Conservation (phyloP, 352 stramenopile genomes). For the Discostella stelligera region DNA sequence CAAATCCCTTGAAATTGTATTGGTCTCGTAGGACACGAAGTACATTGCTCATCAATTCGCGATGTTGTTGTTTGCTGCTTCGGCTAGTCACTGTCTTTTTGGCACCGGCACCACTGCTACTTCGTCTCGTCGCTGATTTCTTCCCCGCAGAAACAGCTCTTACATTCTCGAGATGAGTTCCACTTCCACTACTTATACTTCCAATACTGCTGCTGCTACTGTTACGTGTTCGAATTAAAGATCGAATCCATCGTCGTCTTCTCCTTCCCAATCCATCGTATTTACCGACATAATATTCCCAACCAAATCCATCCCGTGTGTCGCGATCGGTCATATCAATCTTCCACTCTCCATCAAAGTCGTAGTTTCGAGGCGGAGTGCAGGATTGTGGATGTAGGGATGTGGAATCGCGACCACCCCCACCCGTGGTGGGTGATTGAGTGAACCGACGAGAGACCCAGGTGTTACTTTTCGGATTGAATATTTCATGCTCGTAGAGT, state of each 20-base stretch:
- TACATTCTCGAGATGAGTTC: neutral
- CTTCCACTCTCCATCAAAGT: conserved; percentile 73
- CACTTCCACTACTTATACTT: conserved; percentile 3
- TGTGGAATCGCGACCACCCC: conserved; percentile 36
- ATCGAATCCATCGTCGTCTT: conserved; percentile 60
- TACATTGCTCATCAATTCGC: conserved; percentile 6
- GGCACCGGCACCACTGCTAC: conserved; percentile 10
- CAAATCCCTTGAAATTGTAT: conserved; percentile 77
- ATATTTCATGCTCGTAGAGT: conserved; percentile 53
- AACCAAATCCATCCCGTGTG: conserved; percentile 62
- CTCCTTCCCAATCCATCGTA: conserved; percentile 53
- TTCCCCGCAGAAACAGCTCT: neutral
- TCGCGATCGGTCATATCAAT: conserved; percentile 57
- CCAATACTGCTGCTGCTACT: conserved; percentile 10
- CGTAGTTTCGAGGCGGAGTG: conserved; percentile 33
- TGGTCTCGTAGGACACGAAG: conserved; percentile 40
- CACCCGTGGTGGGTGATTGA: conserved; percentile 23
- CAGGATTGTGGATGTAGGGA: conserved; percentile 35
- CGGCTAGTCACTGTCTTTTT: neutral
- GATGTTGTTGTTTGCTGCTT: neutral
- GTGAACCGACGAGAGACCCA: conserved; percentile 36
- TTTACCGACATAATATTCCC: conserved; percentile 68
- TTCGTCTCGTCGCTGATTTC: neutral
- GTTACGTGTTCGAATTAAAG: conserved; percentile 9
- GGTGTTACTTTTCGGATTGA: conserved; percentile 21